Evolutionary conservation across 176 grass and related monocot species (phyloP).

Genomic region (Oryza glaberrima): DNA sequence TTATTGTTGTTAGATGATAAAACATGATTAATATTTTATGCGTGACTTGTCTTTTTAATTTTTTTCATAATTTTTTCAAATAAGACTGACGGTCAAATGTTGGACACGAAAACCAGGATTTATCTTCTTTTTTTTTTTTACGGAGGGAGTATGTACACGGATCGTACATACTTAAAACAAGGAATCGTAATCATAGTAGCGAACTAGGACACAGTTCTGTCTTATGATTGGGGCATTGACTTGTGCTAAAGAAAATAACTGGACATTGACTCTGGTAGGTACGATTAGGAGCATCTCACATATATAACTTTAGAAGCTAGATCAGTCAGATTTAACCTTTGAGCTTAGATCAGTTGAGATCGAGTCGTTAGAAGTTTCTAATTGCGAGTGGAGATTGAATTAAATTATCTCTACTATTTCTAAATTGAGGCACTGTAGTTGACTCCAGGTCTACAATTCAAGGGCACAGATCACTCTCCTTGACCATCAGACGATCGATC

Average conservation of each 20-base stretch:
- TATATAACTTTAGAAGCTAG: neutral
- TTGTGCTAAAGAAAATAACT: neutral
- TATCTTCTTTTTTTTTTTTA: no score
- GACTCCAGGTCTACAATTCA: conserved; percentile 7
- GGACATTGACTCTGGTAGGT: neutral
- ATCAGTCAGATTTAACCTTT: neutral
- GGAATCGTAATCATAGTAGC: neutral
- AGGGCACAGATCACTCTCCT: conserved; percentile 34
- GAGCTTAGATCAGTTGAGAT: conserved; percentile 1
- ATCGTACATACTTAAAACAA: neutral
- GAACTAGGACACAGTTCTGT: neutral
- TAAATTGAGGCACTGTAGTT: neutral
- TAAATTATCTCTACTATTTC: neutral
- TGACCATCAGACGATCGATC: neutral
- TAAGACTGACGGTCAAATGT: no score
- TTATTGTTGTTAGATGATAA: no score
- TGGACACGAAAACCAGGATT: no score
- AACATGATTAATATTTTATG: no score
- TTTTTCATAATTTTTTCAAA: no score
- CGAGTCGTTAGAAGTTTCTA: neutral
- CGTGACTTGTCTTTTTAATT: no score
- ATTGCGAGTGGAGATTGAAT: neutral
- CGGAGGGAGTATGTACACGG: neutral
- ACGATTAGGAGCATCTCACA: neutral
- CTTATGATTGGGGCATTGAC: neutral